Percentiles rank a stretch among this genome's conserved stretches.
phyloP scores from a whole-genome alignment of 176 grass and related monocot species.

The Musa itinerans region DNA sequence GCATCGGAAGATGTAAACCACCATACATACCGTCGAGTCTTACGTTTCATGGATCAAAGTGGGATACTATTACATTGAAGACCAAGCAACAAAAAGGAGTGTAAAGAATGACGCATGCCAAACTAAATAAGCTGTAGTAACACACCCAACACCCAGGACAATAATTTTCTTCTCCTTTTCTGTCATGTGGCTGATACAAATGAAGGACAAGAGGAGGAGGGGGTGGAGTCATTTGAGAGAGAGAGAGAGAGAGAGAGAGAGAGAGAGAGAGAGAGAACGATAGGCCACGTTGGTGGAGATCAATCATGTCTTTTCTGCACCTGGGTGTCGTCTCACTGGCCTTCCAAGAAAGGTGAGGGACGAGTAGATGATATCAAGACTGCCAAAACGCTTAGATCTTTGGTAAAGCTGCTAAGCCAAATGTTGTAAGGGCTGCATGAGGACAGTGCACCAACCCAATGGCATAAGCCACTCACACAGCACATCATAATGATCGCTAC shows the following conservation, averaged over 20 bases:
- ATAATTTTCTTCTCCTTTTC: too few relatives aligned
- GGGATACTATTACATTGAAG: not conserved
- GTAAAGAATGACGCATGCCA: not conserved
- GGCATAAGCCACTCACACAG: not conserved
- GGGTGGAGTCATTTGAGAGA: too few relatives aligned
- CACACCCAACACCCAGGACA: too few relatives aligned
- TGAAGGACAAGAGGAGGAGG: too few relatives aligned
- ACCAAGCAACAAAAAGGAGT: not conserved
- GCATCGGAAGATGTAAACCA: not conserved
- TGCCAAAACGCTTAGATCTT: not conserved
- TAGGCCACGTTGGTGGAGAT: too few relatives aligned
- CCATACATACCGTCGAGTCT: too few relatives aligned
- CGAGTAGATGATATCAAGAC: not conserved
- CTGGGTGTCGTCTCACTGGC: too few relatives aligned
- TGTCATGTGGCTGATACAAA: too few relatives aligned
- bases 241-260: too few relatives aligned
- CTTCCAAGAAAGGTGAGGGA: not conserved
- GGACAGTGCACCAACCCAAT: not conserved
- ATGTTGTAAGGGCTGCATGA: not conserved
- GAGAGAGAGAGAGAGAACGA: too few relatives aligned
- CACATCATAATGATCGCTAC: not conserved
- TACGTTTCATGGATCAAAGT: not conserved
- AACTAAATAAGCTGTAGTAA: too few relatives aligned
- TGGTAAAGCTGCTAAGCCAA: not conserved
- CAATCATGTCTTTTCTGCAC: too few relatives aligned